Percentiles rank a stretch among this genome's conserved stretches.
These are phyloP conservation scores for Pseudocercospora eumusae DNA, from an alignment of 2,329 filamentous ascomycete species.

Conservation along the genomic window DNA sequence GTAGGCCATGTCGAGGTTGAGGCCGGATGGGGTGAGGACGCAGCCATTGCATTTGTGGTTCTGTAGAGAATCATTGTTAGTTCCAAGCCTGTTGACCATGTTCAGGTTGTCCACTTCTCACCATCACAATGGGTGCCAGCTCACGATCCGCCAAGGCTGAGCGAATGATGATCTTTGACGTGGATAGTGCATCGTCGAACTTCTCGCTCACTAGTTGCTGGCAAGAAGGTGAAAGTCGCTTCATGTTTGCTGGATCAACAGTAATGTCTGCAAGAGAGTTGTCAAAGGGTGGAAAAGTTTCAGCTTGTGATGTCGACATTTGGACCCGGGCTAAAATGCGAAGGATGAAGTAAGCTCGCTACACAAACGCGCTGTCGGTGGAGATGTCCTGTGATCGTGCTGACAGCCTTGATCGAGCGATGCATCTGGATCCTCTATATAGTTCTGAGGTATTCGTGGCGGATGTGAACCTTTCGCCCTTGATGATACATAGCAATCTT, in stretches of 20 bases:
- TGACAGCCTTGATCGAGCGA: neutral
- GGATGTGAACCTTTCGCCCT: neutral
- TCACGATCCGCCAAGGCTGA: constrained; percentile 30
- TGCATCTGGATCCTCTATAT: constrained; percentile 6
- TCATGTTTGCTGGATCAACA: neutral
- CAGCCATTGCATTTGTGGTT: constrained; percentile 41
- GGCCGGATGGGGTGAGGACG: constrained; percentile 36
- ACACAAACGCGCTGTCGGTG: neutral
- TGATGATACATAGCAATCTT: neutral
- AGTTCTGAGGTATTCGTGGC: neutral
- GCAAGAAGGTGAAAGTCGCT: constrained; percentile 31
- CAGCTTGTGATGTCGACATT: constrained; percentile 6
- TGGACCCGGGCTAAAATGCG: neutral
- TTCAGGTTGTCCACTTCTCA: neutral
- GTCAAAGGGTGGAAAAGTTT: constrained; percentile 1
- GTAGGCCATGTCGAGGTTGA: constrained; percentile 41
- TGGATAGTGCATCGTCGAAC: constrained; percentile 18
- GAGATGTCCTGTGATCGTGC: neutral
- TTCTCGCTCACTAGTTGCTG: constrained; percentile 29
- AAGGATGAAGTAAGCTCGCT: constrained; percentile 3
- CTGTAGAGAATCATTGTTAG: neutral
- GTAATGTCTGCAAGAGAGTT: neutral
- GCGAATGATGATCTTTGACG: constrained; percentile 28
- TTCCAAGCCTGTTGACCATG: neutral
- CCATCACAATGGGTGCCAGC: constrained; percentile 31